Evolutionary conservation across 306 rosid genomes (phyloP).

Genomic region (Corylus avellana): DNA sequence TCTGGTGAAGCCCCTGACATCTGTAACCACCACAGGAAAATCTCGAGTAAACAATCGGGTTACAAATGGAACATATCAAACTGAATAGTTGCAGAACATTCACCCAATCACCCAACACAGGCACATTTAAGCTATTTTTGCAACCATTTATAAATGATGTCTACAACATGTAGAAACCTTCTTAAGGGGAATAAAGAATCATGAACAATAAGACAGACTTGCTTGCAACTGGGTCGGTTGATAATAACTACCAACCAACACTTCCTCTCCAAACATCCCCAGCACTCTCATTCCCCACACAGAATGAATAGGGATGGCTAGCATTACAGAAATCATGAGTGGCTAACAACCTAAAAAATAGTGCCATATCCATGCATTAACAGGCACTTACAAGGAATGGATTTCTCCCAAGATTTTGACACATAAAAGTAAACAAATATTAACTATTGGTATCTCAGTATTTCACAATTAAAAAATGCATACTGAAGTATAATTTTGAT

Average conservation of each 20-base stretch:
- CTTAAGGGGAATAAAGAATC: not conserved
- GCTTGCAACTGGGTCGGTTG: not conserved
- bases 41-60: not conserved
- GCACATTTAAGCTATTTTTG: not conserved
- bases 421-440: not conserved
- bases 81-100: not conserved
- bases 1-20: constrained; percentile 77
- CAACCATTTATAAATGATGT: not conserved
- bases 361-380: not conserved
- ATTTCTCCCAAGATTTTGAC: not conserved
- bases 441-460: not conserved
- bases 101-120: not conserved
- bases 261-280: not conserved
- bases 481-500: not conserved
- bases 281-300: not conserved
- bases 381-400: not conserved
- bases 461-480: not conserved
- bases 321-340: not conserved
- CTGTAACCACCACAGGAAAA: constrained; percentile 43
- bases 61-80: not conserved
- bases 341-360: not conserved
- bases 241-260: not conserved
- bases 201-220: not conserved
- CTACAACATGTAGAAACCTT: not conserved
- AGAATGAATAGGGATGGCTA: not conserved